phyloP scores from a whole-genome alignment of 768 basidiomycete genomes.

The Rhodosporidiobolus sp. region DNA sequence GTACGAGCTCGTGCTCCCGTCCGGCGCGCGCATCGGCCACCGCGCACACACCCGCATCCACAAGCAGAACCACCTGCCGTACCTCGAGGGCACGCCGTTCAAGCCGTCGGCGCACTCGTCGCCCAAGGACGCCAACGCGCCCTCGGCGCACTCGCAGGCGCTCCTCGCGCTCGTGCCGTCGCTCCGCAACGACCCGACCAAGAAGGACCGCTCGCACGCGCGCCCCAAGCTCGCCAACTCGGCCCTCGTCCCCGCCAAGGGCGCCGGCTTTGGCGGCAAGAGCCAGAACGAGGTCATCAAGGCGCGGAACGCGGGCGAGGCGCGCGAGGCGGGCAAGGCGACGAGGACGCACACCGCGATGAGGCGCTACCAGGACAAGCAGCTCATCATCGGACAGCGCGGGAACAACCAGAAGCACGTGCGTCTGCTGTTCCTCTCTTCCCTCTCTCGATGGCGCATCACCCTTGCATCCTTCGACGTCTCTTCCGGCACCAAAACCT shows the following conservation, averaged over 20 bases:
- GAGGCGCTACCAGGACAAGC: slow-evolving; percentile 73
- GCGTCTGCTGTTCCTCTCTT: slow-evolving; percentile 47
- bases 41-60: slow-evolving; percentile 82
- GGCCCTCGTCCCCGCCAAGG: slow-evolving; percentile 75
- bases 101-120: slow-evolving; percentile 44
- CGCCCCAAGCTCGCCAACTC: slow-evolving; percentile 62
- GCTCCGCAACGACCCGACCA: slow-evolving; percentile 7
- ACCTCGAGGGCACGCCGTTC: slow-evolving; percentile 38
- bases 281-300: slow-evolving; percentile 74
- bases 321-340: slow-evolving; percentile 83
- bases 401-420: slow-evolving; percentile 81
- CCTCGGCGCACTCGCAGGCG: slow-evolving; percentile 48
- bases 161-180: slow-evolving; percentile 40
- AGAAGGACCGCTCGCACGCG: slow-evolving; percentile 38
- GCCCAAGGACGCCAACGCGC: slow-evolving; percentile 25
- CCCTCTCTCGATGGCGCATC: neutral
- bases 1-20: slow-evolving; percentile 87
- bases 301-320: slow-evolving; percentile 92
- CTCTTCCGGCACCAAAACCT: too few relatives aligned
- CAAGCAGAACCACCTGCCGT: slow-evolving; percentile 59
- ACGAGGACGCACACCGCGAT: slow-evolving; percentile 79
- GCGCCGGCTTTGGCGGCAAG: slow-evolving; percentile 71
- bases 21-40: slow-evolving; percentile 87
- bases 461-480: neutral
- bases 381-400: slow-evolving; percentile 72